Percentiles rank a stretch among this genome's conserved stretches.
Evolutionary conservation across 352 stramenopile genomes (phyloP).

Genomic region (Globisporangium viniferum): DNA sequence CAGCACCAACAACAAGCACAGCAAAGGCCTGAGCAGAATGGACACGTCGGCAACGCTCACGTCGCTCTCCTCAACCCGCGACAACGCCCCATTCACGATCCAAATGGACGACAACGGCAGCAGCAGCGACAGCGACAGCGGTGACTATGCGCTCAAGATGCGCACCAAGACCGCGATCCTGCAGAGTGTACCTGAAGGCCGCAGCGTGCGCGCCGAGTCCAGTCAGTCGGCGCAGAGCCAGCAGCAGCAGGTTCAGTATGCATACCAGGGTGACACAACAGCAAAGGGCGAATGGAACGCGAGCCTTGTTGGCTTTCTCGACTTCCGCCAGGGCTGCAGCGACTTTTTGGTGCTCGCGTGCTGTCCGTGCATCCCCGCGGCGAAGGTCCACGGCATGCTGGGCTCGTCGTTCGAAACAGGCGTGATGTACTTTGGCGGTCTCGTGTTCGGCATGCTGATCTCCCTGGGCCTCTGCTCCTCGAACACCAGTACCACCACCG

Average conservation of each 20-base stretch:
- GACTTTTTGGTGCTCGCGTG: constrained; percentile 17
- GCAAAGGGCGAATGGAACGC: constrained; percentile 7
- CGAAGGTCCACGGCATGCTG: constrained; percentile 34
- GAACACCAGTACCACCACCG: constrained; percentile 5
- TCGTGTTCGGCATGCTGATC: constrained; percentile 34
- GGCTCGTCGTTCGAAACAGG: constrained; percentile 35
- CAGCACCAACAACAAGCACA: constrained; percentile 1
- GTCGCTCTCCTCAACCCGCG: constrained; percentile 7
- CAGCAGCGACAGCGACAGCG: constrained; percentile 1
- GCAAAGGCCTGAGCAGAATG: not conserved
- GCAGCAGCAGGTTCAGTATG: not conserved
- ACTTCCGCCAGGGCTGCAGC: constrained; percentile 3
- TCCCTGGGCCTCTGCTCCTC: constrained; percentile 30
- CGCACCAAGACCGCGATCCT: constrained; percentile 10
- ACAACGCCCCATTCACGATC: constrained; percentile 14
- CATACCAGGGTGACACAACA: not conserved
- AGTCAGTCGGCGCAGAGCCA: constrained; percentile 13
- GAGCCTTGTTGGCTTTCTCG: constrained; percentile 1
- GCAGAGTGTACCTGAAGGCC: constrained; percentile 11
- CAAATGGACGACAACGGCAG: not conserved
- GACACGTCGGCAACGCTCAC: constrained; percentile 3
- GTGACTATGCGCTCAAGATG: constrained; percentile 9
- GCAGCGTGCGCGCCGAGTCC: constrained; percentile 14
- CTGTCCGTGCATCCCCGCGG: constrained; percentile 42
- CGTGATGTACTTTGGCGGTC: constrained; percentile 40